phyloP scores from a whole-genome alignment of 257 asterid species.

The Penstemon newberryi region DNA sequence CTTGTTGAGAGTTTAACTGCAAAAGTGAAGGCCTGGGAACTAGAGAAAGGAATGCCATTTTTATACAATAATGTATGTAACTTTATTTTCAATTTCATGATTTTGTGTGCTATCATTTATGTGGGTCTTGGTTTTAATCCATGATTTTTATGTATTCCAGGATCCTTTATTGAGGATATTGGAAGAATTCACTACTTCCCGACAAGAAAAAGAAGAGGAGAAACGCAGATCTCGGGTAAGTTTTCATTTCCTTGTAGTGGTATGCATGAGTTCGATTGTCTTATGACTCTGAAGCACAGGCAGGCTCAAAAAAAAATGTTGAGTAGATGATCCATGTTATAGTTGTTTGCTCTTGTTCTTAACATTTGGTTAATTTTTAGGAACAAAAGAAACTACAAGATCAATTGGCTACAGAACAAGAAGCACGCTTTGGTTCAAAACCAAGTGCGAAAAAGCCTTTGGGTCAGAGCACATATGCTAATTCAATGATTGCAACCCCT shows the following conservation, averaged over 20 bases:
- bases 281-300: background rate
- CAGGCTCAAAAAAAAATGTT: background rate
- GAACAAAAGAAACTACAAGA: constrained; percentile 76
- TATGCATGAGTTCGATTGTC: background rate
- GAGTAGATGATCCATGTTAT: background rate
- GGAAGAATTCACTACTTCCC: constrained; percentile 51
- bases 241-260: background rate
- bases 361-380: constrained; percentile 30
- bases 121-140: constrained; percentile 9
- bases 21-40: constrained; percentile 74
- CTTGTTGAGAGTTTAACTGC: constrained; percentile 60
- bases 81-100: constrained; percentile 2
- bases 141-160: constrained; percentile 34
- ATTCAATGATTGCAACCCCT: constrained; percentile 55
- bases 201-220: constrained; percentile 67
- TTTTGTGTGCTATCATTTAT: constrained; percentile 9
- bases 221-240: constrained; percentile 72
- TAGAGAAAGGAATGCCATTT: constrained; percentile 65
- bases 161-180: constrained; percentile 54
- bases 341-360: background rate
- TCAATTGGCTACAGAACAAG: constrained; percentile 68
- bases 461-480: constrained; percentile 52
- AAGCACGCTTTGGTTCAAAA: constrained; percentile 63
- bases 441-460: constrained; percentile 52
- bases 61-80: constrained; percentile 54